Evolutionary conservation across 2,329 filamentous ascomycete species (phyloP), one percentile per base, ranked within the genome.

Genomic region (Pseudogymnoascus destructans): DNA sequence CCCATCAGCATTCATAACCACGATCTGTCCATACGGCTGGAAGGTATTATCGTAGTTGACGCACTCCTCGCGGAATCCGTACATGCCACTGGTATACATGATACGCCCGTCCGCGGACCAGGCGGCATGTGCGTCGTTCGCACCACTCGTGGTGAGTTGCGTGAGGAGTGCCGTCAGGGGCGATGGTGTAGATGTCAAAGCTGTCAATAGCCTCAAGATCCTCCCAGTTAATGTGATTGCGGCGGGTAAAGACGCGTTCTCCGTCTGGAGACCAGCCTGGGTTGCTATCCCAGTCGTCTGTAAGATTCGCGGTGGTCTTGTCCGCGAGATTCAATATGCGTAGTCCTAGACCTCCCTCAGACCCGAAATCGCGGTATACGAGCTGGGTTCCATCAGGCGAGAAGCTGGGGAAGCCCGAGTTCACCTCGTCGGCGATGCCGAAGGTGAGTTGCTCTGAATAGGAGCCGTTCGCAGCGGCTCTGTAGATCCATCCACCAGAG

Each of bases 21-120:
- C 66, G 46, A 75, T 72, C 66, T 75, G 72, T 0, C 73, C 73
- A 46, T 74, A 74, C 0, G 72, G 73, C 64, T 76, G 71, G 63
- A 75, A 75, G 0, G 73, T 74, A 33, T 73, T 60, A 57, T 75
- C 73, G 56, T 71, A 75, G 1, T 70, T 62, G 0, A 70, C 66
- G 9, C 68, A 66, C 66, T 76, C 73, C 40, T 72, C 70, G 33
- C 71, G 67, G 64, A 75, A 75, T 2, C 73, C 73, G 57, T 71
- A 75, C 71, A 72, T 71, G 3, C 73, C 73, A 8, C 66, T 73
- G 5, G 63, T 69, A 38, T 68, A 76, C 61, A 73, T 60, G 33
- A 76, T 75, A 4, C 68, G 67, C 6, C 72, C 72, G 64, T 75
- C 73, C 1, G 67, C 64, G 0, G 70, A 68, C 73, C 73, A 75